Conservation (phyloP, 768 basidiomycete genomes). For the Boletus rufocinnamomeus region DNA sequence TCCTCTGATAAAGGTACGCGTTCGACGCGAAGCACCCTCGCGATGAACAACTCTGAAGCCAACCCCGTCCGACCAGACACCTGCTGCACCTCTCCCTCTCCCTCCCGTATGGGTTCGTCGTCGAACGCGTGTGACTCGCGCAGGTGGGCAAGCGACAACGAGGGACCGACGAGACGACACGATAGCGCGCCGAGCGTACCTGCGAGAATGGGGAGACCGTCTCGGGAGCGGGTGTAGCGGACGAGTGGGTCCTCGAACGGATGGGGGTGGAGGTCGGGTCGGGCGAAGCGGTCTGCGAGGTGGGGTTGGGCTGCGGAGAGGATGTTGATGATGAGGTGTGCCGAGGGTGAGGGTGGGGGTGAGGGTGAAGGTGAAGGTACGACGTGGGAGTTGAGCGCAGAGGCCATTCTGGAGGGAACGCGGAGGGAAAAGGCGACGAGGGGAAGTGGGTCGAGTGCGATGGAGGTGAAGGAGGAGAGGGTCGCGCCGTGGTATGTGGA, state of each 20-base stretch:
- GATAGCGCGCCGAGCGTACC: slow-evolving; percentile 69
- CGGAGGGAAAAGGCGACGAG: slow-evolving; percentile 89
- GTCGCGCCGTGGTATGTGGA: slow-evolving; percentile 81
- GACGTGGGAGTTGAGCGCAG: slow-evolving; percentile 44
- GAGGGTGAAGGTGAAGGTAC: neutral
- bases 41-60: slow-evolving; percentile 78
- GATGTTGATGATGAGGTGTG: slow-evolving; percentile 78
- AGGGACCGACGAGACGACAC: slow-evolving; percentile 63
- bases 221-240: slow-evolving; percentile 43
- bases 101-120: neutral
- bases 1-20: slow-evolving; percentile 34
- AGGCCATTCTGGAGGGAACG: slow-evolving; percentile 86
- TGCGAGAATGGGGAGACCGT: slow-evolving; percentile 61
- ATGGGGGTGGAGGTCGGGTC: slow-evolving; percentile 63
- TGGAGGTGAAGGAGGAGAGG: slow-evolving; percentile 89
- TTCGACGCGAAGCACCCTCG: slow-evolving; percentile 68
- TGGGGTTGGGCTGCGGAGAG: slow-evolving; percentile 67
- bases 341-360: neutral
- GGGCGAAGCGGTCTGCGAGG: slow-evolving; percentile 69
- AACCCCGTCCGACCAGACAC: slow-evolving; percentile 36
- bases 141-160: slow-evolving; percentile 63
- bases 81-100: slow-evolving; percentile 12
- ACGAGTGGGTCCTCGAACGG: slow-evolving; percentile 50
- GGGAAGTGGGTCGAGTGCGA: slow-evolving; percentile 86
- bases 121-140: slow-evolving; percentile 25